Evolutionary conservation across 2,329 filamentous ascomycete species (phyloP).

Genomic region (Pseudopyrenochaeta lycopersici): DNA sequence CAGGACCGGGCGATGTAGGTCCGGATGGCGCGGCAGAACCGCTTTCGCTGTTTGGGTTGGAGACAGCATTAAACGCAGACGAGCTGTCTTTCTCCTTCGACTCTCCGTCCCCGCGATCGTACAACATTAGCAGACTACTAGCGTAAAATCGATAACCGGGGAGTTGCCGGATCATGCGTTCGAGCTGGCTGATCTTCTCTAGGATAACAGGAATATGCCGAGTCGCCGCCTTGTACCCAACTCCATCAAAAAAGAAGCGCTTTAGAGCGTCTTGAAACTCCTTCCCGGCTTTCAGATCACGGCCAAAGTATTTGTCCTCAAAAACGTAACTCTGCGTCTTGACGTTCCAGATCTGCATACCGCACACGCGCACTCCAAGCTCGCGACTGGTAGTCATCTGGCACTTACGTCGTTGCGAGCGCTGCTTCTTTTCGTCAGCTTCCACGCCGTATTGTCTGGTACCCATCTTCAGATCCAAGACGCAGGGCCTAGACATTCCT

Average conservation of each 20-base stretch:
- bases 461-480: constrained; percentile 98
- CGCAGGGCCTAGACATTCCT: constrained; percentile 95
- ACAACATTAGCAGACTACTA: constrained; percentile 92
- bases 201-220: constrained; percentile 89
- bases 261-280: constrained; percentile 91
- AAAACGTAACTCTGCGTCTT: constrained; percentile 87
- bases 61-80: constrained; percentile 18
- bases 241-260: constrained; percentile 89
- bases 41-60: constrained; percentile 30
- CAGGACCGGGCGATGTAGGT: constrained; percentile 26
- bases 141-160: constrained; percentile 94
- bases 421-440: constrained; percentile 88
- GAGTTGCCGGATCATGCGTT: constrained; percentile 81
- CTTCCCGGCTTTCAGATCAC: constrained; percentile 82
- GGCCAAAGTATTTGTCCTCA: constrained; percentile 97
- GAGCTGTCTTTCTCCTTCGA: constrained; percentile 49
- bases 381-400: constrained; percentile 89
- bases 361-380: constrained; percentile 91
- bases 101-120: constrained; percentile 79
- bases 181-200: constrained; percentile 82
- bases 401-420: constrained; percentile 92
- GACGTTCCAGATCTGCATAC: constrained; percentile 94
- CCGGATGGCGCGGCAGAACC: constrained; percentile 33
- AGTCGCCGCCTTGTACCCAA: constrained; percentile 79
- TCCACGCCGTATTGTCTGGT: constrained; percentile 96